Base-by-base conservation (phyloP, 805 yeast species). In the Helenozyma rhizophorensis region DNA sequence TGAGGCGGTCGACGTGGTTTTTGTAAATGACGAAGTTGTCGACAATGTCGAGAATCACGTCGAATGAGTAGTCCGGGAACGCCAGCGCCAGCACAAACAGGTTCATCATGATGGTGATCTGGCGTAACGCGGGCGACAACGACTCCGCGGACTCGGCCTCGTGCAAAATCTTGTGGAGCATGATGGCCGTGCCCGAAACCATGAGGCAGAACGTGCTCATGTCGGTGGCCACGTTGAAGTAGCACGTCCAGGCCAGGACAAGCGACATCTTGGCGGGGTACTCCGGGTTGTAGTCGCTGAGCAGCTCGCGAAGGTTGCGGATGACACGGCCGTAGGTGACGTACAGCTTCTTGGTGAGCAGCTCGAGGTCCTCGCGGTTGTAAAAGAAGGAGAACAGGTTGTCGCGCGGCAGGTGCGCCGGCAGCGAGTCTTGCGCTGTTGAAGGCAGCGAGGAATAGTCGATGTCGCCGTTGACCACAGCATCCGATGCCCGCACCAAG, bases 201-300 rank as follows among this genome's bases (percentile, higher is more conserved):
- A 65, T 51, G 16, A 62, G 43, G 18, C 55, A 40, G n/a, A 56
- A 45, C 0, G 70, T 62, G 10, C 54, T 53, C 14, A 58, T 47
- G 14, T 58, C 52, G 0, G 65, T 49, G 37, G 56, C 55, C 14
- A 54, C 43, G 31, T 63, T 58, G 25, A 63, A 45, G 33, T 53
- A 62, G 14, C 56, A 53, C 0, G 63, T 50, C 56, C 65, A 61
- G 3, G 66, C 54, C 4, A 65, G 51, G 32, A 58, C 55, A 16
- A 65, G 47, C 2, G 66, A 60, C 27, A 66, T 58, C 23, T 58
- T 54, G 4, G 65, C 56, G 3, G 70, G 60, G 33, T 50, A 58
- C 28, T 65, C 70, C 10, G 56, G 45, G 32, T 59, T 61, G 26
- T 54, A 46, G 14, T 42, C 36, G 12, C 48, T 46, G 16, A 66